Evolutionary conservation across 2,329 filamentous ascomycete species (phyloP).

Genomic region (Juglanconis oblonga): DNA sequence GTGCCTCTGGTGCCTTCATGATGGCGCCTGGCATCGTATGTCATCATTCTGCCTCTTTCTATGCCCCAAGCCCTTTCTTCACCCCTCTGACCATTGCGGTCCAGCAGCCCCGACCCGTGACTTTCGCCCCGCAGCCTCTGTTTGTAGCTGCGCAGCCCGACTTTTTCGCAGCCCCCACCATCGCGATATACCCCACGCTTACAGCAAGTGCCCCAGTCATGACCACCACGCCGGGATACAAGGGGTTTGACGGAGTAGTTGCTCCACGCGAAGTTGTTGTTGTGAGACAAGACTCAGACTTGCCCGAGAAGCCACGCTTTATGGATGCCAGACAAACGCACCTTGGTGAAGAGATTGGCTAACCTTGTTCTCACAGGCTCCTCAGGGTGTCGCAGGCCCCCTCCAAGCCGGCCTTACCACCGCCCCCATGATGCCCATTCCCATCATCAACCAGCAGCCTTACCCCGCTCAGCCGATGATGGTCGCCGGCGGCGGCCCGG

Average conservation of each 20-base stretch:
- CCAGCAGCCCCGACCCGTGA: slow-evolving; percentile 7
- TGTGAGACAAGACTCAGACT: slow-evolving; percentile 9
- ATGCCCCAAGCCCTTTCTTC: slow-evolving; percentile 23
- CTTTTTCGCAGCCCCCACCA: background rate
- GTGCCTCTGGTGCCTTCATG: slow-evolving; percentile 3
- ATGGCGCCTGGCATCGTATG: slow-evolving; percentile 17
- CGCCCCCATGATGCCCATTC: slow-evolving; percentile 19
- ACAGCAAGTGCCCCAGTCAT: slow-evolving; percentile 17
- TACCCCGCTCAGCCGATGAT: slow-evolving; percentile 16
- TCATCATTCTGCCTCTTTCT: slow-evolving; percentile 27
- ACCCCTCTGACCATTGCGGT: slow-evolving; percentile 23
- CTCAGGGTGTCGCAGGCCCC: slow-evolving; percentile 18
- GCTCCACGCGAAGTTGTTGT: slow-evolving; percentile 13
- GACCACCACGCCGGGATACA: slow-evolving; percentile 7
- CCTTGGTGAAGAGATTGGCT: slow-evolving; percentile 8
- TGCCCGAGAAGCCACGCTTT: background rate
- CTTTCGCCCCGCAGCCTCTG: slow-evolving; percentile 8
- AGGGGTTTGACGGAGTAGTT: background rate
- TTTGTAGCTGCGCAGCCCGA: background rate
- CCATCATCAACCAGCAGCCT: slow-evolving; percentile 24
- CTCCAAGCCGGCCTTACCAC: slow-evolving; percentile 19
- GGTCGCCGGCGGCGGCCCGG: slow-evolving; percentile 1
- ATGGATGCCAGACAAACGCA: background rate
- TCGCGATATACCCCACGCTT: slow-evolving; percentile 14
- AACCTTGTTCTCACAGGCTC: slow-evolving; percentile 18